phyloP scores from a whole-genome alignment of 495 filamentous ascomycete species.

The Haplographium delicatum region DNA sequence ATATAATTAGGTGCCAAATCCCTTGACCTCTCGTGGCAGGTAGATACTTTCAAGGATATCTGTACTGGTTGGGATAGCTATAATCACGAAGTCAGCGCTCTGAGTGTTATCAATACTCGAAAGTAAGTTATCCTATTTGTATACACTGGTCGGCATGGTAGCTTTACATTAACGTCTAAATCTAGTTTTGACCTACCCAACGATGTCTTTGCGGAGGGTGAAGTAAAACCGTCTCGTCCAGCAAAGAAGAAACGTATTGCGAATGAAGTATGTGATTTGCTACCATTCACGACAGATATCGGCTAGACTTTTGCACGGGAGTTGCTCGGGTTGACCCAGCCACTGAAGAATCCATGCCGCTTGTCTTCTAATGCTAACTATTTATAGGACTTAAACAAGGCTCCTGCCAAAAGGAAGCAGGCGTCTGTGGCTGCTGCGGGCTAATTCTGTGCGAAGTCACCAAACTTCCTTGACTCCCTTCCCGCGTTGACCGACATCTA shows the following conservation, averaged over 20 bases:
- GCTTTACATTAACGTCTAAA: slow-evolving; percentile 22
- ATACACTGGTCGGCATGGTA: no score
- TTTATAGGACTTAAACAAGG: slow-evolving; percentile 25
- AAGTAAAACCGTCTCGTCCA: slow-evolving; percentile 60
- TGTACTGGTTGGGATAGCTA: slow-evolving; percentile 64
- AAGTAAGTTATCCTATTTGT: slow-evolving; percentile 52
- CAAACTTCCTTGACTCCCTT: slow-evolving; percentile 3
- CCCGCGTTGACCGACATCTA: slow-evolving; percentile 24
- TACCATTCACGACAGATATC: slow-evolving; percentile 1
- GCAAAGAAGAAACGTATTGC: slow-evolving; percentile 41
- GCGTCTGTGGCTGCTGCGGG: slow-evolving; percentile 33
- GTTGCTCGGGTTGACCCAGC: neutral
- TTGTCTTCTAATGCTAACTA: slow-evolving; percentile 20
- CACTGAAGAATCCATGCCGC: neutral
- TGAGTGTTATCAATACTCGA: slow-evolving; percentile 69
- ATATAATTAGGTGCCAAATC: slow-evolving; percentile 42
- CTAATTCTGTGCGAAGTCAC: slow-evolving; percentile 26
- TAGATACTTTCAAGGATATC: slow-evolving; percentile 65
- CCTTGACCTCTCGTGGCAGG: slow-evolving; percentile 66
- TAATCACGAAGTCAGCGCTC: slow-evolving; percentile 55
- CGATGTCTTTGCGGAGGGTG: slow-evolving; percentile 82
- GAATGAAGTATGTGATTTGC: slow-evolving; percentile 29
- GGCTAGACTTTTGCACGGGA: slow-evolving; percentile 18
- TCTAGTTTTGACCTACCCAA: slow-evolving; percentile 81
- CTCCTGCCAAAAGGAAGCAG: slow-evolving; percentile 34